Percentiles rank a stretch among this genome's conserved stretches.
phyloP scores from a whole-genome alignment of 345 rosid species.

The Capsella bursapastoris region DNA sequence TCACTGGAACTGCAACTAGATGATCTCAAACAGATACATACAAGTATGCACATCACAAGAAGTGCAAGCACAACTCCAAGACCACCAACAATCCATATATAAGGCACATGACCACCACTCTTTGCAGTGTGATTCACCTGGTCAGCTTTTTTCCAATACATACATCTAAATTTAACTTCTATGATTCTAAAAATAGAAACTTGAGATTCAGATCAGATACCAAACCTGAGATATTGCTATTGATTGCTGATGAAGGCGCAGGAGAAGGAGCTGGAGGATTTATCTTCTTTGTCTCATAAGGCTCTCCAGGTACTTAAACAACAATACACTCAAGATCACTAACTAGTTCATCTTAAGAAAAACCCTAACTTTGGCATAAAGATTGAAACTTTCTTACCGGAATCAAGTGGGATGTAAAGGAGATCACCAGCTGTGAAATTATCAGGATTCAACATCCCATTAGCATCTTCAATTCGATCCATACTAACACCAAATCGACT shows the following conservation, averaged over 20 bases:
- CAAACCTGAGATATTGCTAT: constrained; percentile 59
- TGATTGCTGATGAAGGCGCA: constrained; percentile 58
- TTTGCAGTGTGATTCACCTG: constrained; percentile 53
- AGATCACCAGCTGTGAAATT: constrained; percentile 77
- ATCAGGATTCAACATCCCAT: constrained; percentile 79
- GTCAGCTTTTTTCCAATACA: constrained; percentile 57
- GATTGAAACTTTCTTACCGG: constrained; percentile 52
- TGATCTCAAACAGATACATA: constrained; percentile 69
- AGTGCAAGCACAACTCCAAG: constrained; percentile 69
- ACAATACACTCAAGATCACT: background rate
- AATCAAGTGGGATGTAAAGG: constrained; percentile 81
- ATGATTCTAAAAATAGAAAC: constrained; percentile 27
- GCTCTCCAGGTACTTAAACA: constrained; percentile 83
- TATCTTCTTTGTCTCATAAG: constrained; percentile 57
- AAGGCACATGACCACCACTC: constrained; percentile 53
- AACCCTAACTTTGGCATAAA: constrained; percentile 1
- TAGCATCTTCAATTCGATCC: constrained; percentile 76
- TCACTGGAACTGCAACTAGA: constrained; percentile 55
- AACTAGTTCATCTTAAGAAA: background rate
- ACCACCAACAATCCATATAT: constrained; percentile 87
- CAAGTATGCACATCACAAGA: constrained; percentile 53
- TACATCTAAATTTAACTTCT: constrained; percentile 9
- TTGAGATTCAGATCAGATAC: constrained; percentile 15
- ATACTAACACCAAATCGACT: constrained; percentile 94
- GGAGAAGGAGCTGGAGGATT: constrained; percentile 63